Percentiles rank a stretch among this genome's conserved stretches.
Evolutionary conservation across 768 basidiomycete genomes (phyloP).

Genomic region (Rhodotorula kratochvilovae): DNA sequence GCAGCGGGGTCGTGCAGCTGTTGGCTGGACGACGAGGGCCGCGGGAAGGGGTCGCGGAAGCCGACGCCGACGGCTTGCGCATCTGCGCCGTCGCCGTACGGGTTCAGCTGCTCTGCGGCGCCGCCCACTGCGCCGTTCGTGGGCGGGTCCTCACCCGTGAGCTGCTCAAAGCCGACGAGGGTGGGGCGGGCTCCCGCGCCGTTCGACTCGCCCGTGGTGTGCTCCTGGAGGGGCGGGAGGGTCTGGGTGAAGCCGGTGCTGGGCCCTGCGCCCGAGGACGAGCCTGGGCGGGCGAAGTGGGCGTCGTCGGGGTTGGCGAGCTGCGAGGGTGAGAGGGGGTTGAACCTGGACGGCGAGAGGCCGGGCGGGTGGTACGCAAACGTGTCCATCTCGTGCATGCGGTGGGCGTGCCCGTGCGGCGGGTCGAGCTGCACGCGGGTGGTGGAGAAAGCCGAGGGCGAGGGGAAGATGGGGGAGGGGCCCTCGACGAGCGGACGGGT

Average conservation of each 20-base stretch:
- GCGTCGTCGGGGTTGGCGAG: not conserved
- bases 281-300: slow-evolving; percentile 3
- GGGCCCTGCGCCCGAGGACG: not conserved
- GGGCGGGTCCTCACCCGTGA: slow-evolving; percentile 11
- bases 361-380: slow-evolving; percentile 26
- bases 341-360: slow-evolving; percentile 8
- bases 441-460: not conserved
- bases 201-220: not conserved
- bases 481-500: too few species aligned
- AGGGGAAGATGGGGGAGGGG: not conserved
- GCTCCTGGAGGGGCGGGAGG: slow-evolving; percentile 11
- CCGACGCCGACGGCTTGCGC: not conserved
- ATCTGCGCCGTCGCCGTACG: not conserved
- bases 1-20: not conserved
- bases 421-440: not conserved
- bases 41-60: slow-evolving; percentile 15
- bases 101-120: not conserved
- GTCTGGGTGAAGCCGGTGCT: slow-evolving; percentile 2
- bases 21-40: not conserved
- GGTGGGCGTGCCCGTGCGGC: not conserved
- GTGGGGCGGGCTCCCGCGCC: not conserved
- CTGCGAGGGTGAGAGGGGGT: not conserved
- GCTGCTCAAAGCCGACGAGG: slow-evolving; percentile 24
- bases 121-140: not conserved
- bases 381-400: slow-evolving; percentile 2